Percentiles rank a stretch among this genome's conserved stretches.
These are phyloP conservation scores for Pythium aristosporum DNA, from an alignment of 352 stramenopile genomes.

Conservation along the genomic window DNA sequence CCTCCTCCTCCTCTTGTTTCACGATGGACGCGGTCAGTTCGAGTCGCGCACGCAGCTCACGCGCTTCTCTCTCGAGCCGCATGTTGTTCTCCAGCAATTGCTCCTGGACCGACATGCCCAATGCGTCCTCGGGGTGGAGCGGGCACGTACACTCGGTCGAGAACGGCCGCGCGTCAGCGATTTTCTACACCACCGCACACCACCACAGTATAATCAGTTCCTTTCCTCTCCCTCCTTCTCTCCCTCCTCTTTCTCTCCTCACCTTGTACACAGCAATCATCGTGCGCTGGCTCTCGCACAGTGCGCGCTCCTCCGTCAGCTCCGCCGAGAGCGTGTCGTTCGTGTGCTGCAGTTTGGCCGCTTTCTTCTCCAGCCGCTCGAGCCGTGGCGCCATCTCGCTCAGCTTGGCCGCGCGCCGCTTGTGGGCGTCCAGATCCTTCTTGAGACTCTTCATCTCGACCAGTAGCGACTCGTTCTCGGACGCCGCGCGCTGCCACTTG, in stretches of 20 bases:
- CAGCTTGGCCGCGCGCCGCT: constrained; percentile 40
- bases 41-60: constrained; percentile 12
- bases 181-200: constrained; percentile 25
- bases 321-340: constrained; percentile 66
- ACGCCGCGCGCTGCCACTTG: constrained; percentile 35
- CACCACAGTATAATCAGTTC: background rate
- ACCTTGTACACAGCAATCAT: constrained; percentile 31
- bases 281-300: constrained; percentile 56
- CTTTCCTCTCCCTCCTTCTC: background rate
- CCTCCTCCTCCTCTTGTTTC: background rate
- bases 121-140: constrained; percentile 12
- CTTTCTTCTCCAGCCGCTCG: constrained; percentile 60
- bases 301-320: constrained; percentile 57
- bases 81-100: constrained; percentile 27
- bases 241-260: background rate
- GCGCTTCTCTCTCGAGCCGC: constrained; percentile 21
- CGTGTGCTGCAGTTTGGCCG: constrained; percentile 46
- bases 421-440: constrained; percentile 51
- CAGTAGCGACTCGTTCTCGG: constrained; percentile 45
- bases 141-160: constrained; percentile 24
- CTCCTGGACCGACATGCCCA: constrained; percentile 24
- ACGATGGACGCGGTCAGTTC: background rate
- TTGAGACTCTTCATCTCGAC: constrained; percentile 57
- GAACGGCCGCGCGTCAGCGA: constrained; percentile 37
- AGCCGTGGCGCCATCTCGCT: constrained; percentile 41